Evolutionary conservation across 768 basidiomycete genomes (phyloP).

Genomic region (Mycena indigotica): DNA sequence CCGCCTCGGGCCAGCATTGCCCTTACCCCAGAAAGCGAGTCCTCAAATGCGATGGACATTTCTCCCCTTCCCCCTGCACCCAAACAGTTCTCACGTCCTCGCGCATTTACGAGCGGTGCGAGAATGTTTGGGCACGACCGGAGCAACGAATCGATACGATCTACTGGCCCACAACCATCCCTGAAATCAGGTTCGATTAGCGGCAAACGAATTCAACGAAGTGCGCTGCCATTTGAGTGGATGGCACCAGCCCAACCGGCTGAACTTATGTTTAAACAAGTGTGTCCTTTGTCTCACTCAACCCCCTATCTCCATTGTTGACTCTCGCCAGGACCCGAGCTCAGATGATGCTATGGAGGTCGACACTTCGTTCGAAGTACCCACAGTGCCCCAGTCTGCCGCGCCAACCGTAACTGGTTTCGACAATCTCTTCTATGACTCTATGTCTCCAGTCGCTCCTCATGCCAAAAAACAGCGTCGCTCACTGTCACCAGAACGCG

Average conservation of each 20-base stretch:
- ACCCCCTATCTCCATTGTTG: slow-evolving; percentile 8
- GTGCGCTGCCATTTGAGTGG: slow-evolving; percentile 69
- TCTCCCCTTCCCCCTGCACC: slow-evolving; percentile 59
- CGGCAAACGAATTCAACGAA: slow-evolving; percentile 60
- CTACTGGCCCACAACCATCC: slow-evolving; percentile 30
- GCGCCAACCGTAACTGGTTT: slow-evolving; percentile 57
- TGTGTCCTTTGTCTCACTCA: slow-evolving; percentile 22
- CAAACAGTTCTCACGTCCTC: slow-evolving; percentile 47
- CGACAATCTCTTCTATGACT: slow-evolving; percentile 61
- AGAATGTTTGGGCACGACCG: slow-evolving; percentile 76
- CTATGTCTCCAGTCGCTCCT: slow-evolving; percentile 49
- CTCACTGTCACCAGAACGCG: slow-evolving; percentile 57
- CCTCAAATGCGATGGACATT: slow-evolving; percentile 77
- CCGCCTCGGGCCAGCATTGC: slow-evolving; percentile 54
- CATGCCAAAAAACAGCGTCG: slow-evolving; percentile 54
- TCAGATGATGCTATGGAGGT: slow-evolving; percentile 80
- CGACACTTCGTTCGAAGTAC: slow-evolving; percentile 55
- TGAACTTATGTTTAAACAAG: slow-evolving; percentile 18
- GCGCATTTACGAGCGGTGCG: slow-evolving; percentile 65
- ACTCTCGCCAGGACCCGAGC: slow-evolving; percentile 36
- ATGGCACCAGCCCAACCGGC: slow-evolving; percentile 26
- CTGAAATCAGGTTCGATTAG: slow-evolving; percentile 41
- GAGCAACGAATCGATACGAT: slow-evolving; percentile 54
- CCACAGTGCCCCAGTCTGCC: slow-evolving; percentile 47
- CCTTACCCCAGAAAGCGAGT: slow-evolving; percentile 50